A percentile compares a stretch with the other conserved stretches of the same genome.
phyloP scores from a whole-genome alignment of 257 asterid species.

The Jacaranda mimosifolia region DNA sequence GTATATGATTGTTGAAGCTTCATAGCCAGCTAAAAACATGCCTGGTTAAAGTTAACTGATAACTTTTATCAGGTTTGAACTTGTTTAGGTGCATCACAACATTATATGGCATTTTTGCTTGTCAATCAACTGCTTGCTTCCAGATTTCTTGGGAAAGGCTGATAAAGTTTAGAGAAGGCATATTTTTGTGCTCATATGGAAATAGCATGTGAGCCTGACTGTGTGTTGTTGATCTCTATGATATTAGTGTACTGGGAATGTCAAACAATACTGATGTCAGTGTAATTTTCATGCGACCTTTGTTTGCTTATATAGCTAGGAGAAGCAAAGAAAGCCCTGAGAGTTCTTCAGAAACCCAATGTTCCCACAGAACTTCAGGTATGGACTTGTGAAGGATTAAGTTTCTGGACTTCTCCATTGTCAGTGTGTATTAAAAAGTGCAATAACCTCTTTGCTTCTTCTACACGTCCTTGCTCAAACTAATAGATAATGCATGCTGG shows the following conservation, averaged over 20 bases:
- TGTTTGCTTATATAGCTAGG: conserved; percentile 70
- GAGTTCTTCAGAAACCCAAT: conserved; percentile 96
- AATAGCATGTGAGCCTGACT: conserved; percentile 12
- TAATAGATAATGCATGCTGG: conserved; percentile 29
- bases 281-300: conserved; percentile 21
- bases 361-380: conserved; percentile 94
- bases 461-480: conserved; percentile 23
- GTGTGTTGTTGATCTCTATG: conserved; percentile 32
- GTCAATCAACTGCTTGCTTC: conserved; percentile 18
- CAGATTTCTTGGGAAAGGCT: conserved; percentile 18
- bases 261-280: not conserved
- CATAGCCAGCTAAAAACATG: conserved; percentile 16
- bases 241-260: conserved; percentile 27
- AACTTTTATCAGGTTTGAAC: conserved; percentile 19
- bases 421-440: conserved; percentile 21
- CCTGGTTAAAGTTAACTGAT: conserved; percentile 3
- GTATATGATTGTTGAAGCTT: conserved; percentile 11
- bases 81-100: not conserved
- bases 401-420: conserved; percentile 27
- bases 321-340: conserved; percentile 95
- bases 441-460: conserved; percentile 27
- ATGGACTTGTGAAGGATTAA: conserved; percentile 28
- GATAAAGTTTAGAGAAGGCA: conserved; percentile 28
- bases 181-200: conserved; percentile 26
- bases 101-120: conserved; percentile 28